These are phyloP conservation scores for Emergomyces pasteurianus DNA, from an alignment of 2,329 filamentous ascomycete genomes.

Conservation along the genomic window DNA sequence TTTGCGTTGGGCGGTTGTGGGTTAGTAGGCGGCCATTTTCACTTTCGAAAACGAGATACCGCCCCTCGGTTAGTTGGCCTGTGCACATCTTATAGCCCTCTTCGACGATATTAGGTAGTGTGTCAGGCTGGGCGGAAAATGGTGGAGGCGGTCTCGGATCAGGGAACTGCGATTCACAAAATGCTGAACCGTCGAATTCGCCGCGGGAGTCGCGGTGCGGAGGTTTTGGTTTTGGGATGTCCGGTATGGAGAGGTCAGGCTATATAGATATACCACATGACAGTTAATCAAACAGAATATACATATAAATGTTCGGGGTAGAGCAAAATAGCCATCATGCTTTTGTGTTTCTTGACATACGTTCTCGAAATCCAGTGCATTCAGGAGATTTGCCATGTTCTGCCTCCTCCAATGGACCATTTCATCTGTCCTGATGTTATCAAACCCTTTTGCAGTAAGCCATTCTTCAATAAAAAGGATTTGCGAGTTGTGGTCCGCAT, in stretches of 20 bases:
- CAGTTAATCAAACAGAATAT: background rate
- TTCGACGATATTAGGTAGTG: constrained; percentile 31
- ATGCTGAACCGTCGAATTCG: constrained; percentile 34
- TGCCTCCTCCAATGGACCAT: constrained; percentile 37
- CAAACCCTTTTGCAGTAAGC: constrained; percentile 34
- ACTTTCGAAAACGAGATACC: constrained; percentile 37
- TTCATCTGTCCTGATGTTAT: constrained; percentile 28
- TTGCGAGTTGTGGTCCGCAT: constrained; percentile 44
- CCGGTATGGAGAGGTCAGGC: constrained; percentile 39
- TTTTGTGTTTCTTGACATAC: constrained; percentile 10
- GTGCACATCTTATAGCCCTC: constrained; percentile 43
- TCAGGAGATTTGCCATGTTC: constrained; percentile 39
- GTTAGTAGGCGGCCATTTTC: constrained; percentile 2
- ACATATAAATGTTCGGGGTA: background rate
- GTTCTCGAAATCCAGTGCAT: constrained; percentile 35
- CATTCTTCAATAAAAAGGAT: constrained; percentile 44
- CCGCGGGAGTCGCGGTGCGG: constrained; percentile 34
- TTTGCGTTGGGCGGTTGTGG: background rate
- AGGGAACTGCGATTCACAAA: constrained; percentile 32
- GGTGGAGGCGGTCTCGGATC: constrained; percentile 35
- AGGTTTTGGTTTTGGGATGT: constrained; percentile 32
- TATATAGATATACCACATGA: constrained; percentile 5
- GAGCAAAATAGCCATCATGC: constrained; percentile 3
- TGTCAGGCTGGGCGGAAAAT: constrained; percentile 33
- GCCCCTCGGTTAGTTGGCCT: constrained; percentile 43